Evolutionary conservation across 208 protist genomes (phyloP).

Genomic region (Naegleria gruberi): DNA sequence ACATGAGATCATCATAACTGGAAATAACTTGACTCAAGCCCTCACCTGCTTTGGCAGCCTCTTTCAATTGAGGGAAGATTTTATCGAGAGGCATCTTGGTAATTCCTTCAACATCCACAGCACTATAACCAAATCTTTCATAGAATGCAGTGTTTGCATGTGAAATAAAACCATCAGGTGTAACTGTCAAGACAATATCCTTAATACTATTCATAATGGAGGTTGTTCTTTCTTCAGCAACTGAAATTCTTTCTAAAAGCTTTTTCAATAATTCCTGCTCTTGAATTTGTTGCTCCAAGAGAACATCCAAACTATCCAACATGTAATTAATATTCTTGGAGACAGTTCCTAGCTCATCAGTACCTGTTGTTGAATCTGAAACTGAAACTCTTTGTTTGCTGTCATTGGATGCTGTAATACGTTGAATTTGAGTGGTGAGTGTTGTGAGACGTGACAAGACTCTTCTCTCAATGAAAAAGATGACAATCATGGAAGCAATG

Average conservation of each 20-base stretch:
- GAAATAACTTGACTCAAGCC: not conserved
- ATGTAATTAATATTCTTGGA: not conserved
- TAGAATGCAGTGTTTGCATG: constrained; percentile 2
- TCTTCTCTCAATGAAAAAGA: not conserved
- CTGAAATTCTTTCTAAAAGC: not conserved
- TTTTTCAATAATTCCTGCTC: not conserved
- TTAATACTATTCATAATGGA: constrained; percentile 2
- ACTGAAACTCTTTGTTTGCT: not conserved
- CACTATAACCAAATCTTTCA: not conserved
- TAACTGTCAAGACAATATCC: constrained; percentile 8
- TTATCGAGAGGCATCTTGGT: not conserved
- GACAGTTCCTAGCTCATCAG: not conserved
- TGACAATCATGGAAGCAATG: not conserved
- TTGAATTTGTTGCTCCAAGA: not conserved
- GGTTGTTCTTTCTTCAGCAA: not conserved
- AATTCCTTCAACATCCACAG: not conserved
- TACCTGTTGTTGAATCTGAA: not conserved
- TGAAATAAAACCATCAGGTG: not conserved
- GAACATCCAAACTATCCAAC: not conserved
- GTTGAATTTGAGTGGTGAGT: not conserved
- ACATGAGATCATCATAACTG: no score
- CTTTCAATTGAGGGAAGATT: not conserved
- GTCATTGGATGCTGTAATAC: not conserved
- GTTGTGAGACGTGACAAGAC: not conserved
- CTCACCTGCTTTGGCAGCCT: not conserved